Base-by-base conservation (phyloP, 176 grass and related monocot genomes). In the Avena sativa region DNA sequence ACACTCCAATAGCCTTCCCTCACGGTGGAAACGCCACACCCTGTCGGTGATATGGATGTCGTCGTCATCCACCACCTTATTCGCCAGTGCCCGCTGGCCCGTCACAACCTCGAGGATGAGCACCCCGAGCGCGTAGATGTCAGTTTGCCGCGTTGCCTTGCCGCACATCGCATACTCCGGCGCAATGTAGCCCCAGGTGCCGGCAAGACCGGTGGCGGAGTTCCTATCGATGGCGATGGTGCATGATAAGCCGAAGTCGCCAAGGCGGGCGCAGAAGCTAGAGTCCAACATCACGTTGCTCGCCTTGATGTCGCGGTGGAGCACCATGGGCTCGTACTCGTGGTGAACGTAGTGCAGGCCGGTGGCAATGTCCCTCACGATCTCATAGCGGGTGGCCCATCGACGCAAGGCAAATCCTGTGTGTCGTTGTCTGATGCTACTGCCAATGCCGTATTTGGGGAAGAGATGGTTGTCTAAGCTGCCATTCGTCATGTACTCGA, bases 101-200 rank as follows among this genome's bases (percentile, higher is more conserved):
- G 83, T 85, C 17, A 85, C 58, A 0, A 76, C 17, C 43, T 84
- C 82, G 5, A 84, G 56, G 36, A 84, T 0, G 6, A 75, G 57
- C 40, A 84, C 82, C 2, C 83, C 83, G 1, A 85, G 50, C 0
- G 83, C 83, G 26, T 76, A 76, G 12, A 76, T 12, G 46, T 85
- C 83, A 2, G 71, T 85, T 26, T 85, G 59, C 16, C 71, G 57
- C 1, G 83, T 85, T 44, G 71, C 71, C 58, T 38, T 85, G 6
- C n/a, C 15, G 26, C 58, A 51, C 3, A 76, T 12, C 1, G 71
- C 19, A 12, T 85, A 85, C 12, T 85, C 71, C 4, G 71, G 83
- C 0, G 83, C 58, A 2, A 85, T 85, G 83, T 16, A 85, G 3
- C 83, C 82, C 82, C 82, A 84, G 0, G 82, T 84, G 53, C 70